Evolutionary conservation across 495 filamentous ascomycete species (phyloP), one percentile per base, ranked within the genome.

Genomic region (Recurvomyces mirabilis): DNA sequence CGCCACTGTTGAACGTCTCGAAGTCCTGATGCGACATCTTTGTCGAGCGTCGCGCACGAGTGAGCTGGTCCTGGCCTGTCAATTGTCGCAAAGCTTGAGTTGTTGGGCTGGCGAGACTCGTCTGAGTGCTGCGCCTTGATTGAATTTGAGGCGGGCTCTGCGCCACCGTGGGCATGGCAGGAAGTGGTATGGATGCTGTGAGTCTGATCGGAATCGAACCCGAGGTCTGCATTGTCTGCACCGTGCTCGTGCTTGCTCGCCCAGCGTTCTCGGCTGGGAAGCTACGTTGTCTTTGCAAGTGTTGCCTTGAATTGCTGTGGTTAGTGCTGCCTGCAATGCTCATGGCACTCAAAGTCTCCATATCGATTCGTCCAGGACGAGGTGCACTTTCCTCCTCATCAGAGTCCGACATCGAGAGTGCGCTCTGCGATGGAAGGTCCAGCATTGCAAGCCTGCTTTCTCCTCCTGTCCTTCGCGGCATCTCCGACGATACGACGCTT

Each of bases 331-430:
- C n/a, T n/a, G n/a, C n/a, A n/a, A n/a, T n/a, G n/a, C n/a, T n/a
- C n/a, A n/a, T n/a, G n/a, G n/a, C n/a, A n/a, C n/a, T n/a, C n/a
- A n/a, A n/a, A n/a, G n/a, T n/a, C n/a, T n/a, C n/a, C n/a, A n/a
- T n/a, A n/a, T n/a, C n/a, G n/a, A n/a, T n/a, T n/a, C n/a, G n/a
- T n/a, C n/a, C n/a, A n/a, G n/a, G n/a, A 20, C 14, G 15, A 6
- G 15, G 11, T 22, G 23, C 32, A 20, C 4, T 11, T 22, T 31
- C 30, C 5, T 50, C 45, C n/a, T 53, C 43, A 17, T 19, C 20
- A 23, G 53, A 55, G 13, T 47, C 45, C 7, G 49, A 53, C 15
- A 54, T 29, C 5, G 51, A 49, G 4, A 54, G 41, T 14, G 50
- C 42, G 30, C 46, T 50, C 20, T 54, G 28, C 4, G 31, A 23